These are phyloP conservation scores for Corylus avellana DNA, from an alignment of 306 rosid species.

Conservation along the genomic window DNA sequence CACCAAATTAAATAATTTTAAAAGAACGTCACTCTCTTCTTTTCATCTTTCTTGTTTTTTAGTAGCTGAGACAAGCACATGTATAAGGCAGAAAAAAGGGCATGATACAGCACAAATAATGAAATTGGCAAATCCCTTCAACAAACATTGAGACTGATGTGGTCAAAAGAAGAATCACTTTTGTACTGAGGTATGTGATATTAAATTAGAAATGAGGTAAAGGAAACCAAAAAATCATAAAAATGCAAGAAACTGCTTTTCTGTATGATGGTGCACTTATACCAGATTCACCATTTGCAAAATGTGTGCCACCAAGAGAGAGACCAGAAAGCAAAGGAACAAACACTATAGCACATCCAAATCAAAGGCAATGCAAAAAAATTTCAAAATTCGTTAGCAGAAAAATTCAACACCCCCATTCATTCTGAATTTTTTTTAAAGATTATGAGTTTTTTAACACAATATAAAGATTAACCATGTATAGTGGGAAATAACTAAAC, in stretches of 20 bases:
- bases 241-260: not conserved
- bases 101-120: constrained; percentile 7
- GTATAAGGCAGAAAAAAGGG: constrained; percentile 4
- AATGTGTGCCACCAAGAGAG: too few relatives aligned
- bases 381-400: not conserved
- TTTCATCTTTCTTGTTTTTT: not conserved
- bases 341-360: not conserved
- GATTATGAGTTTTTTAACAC: not conserved
- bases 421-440: not conserved
- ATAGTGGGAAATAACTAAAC: not conserved
- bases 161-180: not conserved
- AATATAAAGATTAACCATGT: not conserved
- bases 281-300: too few relatives aligned
- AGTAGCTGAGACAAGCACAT: constrained; percentile 10
- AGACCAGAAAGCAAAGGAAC: too few relatives aligned
- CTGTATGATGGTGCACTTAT: too few relatives aligned
- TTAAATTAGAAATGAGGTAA: not conserved
- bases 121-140: constrained; percentile 5
- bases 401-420: not conserved
- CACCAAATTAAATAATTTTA: constrained; percentile 15
- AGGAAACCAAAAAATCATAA: not conserved
- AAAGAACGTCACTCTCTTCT: constrained; percentile 7
- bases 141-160: not conserved
- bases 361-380: not conserved
- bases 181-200: not conserved